A percentile compares a stretch with the other conserved stretches of the same genome.
These are phyloP conservation scores for Skeletonema menzelii DNA, from an alignment of 108 stramenopile species.

Conservation along the genomic window DNA sequence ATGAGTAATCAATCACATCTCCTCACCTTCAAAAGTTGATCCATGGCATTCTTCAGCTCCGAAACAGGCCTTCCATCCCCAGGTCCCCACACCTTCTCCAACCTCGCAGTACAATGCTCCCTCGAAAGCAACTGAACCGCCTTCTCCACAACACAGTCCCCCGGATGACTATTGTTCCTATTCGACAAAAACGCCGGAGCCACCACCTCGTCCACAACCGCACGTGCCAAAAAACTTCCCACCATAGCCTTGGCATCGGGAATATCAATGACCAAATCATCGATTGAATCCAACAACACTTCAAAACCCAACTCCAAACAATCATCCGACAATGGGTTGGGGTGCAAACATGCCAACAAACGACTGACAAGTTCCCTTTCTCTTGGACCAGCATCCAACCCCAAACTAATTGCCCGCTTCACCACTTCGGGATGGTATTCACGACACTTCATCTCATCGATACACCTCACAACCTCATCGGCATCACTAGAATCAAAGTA, in stretches of 20 bases:
- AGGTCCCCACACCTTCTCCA: constrained; percentile 96
- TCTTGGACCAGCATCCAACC: constrained; percentile 80
- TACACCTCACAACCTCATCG: constrained; percentile 75
- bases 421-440: constrained; percentile 82
- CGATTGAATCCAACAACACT: constrained; percentile 77
- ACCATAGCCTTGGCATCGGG: constrained; percentile 88
- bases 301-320: constrained; percentile 90
- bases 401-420: constrained; percentile 75
- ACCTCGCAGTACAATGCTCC: constrained; percentile 89
- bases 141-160: constrained; percentile 84
- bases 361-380: constrained; percentile 85
- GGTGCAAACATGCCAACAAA: constrained; percentile 87
- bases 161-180: constrained; percentile 79
- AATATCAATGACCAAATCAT: constrained; percentile 87
- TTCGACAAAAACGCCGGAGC: constrained; percentile 94
- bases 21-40: constrained; percentile 75
- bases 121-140: constrained; percentile 82
- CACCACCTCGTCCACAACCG: constrained; percentile 94
- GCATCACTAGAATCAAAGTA: constrained; percentile 81
- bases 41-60: constrained; percentile 94
- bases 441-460: constrained; percentile 74
- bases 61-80: constrained; percentile 93
- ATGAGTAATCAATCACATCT: neutral
- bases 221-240: constrained; percentile 89
- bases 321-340: constrained; percentile 66